Conservation (phyloP, 495 filamentous ascomycete genomes). For the Podospora conica region DNA sequence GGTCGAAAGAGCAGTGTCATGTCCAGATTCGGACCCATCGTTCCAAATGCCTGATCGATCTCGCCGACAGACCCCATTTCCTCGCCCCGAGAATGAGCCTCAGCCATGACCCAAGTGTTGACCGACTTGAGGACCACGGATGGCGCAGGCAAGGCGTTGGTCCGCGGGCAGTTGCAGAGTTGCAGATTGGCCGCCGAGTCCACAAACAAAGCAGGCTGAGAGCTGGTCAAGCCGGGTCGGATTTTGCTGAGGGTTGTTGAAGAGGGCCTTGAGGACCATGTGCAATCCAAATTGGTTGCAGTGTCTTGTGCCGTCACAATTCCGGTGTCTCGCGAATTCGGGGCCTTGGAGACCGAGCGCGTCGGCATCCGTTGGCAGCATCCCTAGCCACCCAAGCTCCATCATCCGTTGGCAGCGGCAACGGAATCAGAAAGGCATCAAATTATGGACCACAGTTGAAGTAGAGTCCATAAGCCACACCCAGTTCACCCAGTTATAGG, state of each 20-base stretch:
- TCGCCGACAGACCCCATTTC: conserved; percentile 52
- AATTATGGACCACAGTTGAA: conserved; percentile 56
- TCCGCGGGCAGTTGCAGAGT: conserved; percentile 47
- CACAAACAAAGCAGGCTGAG: conserved; percentile 45
- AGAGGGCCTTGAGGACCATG: conserved; percentile 46
- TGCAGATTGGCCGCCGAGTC: conserved; percentile 39
- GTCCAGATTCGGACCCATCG: conserved; percentile 55
- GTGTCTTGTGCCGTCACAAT: conserved; percentile 52
- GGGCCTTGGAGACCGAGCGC: conserved; percentile 52
- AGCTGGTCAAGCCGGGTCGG: conserved; percentile 52
- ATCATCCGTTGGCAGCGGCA: conserved; percentile 61
- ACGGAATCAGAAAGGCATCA: conserved; percentile 48
- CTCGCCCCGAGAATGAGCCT: conserved; percentile 46
- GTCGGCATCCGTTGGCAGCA: conserved; percentile 49
- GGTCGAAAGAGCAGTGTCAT: conserved; percentile 61
- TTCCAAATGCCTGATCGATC: conserved; percentile 55
- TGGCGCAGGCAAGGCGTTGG: conserved; percentile 51
- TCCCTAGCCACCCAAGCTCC: conserved; percentile 58
- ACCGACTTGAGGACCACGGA: conserved; percentile 52
- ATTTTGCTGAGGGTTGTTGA: conserved; percentile 46
- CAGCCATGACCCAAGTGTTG: conserved; percentile 47
- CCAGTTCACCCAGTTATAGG: conserved; percentile 57
- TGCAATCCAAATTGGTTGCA: conserved; percentile 53
- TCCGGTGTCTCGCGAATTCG: conserved; percentile 37
- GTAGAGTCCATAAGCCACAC: conserved; percentile 55